Conservation (phyloP, 345 rosid genomes). For the Arabis alpina region DNA sequence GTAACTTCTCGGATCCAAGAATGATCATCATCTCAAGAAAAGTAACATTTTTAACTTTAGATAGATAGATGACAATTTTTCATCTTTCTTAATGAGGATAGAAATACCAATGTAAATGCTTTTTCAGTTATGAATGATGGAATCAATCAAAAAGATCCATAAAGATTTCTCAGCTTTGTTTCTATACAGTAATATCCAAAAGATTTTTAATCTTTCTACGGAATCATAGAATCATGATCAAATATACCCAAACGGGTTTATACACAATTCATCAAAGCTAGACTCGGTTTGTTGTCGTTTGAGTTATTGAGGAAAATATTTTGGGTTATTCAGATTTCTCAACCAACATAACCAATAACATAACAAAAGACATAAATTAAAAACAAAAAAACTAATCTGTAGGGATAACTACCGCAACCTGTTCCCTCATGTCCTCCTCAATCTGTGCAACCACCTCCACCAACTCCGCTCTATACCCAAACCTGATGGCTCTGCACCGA, state of each 20-base stretch:
- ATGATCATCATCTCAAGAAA: slow-evolving; percentile 7
- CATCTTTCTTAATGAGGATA: neutral
- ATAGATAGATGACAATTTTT: slow-evolving; percentile 17
- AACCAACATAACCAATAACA: neutral
- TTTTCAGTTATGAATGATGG: neutral
- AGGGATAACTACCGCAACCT: no score
- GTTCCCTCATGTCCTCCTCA: no score
- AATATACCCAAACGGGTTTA: slow-evolving; percentile 18
- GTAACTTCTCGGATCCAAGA: slow-evolving; percentile 36
- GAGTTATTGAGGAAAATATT: no score
- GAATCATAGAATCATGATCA: slow-evolving; percentile 19
- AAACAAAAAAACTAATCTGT: no score
- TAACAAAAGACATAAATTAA: no score
- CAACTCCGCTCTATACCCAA: no score
- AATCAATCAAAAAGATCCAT: neutral
- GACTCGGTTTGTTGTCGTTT: neutral
- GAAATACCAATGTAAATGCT: neutral
- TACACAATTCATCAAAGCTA: no score
- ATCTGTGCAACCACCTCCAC: no score
- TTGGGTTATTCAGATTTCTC: neutral
- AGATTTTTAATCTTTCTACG: neutral
- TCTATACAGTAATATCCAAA: neutral
- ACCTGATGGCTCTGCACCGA: no score
- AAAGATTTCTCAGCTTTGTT: slow-evolving; percentile 2
- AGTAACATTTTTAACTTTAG: neutral